Base-by-base conservation (phyloP, 768 basidiomycete genomes). In the Leccinellum rugosiceps region DNA sequence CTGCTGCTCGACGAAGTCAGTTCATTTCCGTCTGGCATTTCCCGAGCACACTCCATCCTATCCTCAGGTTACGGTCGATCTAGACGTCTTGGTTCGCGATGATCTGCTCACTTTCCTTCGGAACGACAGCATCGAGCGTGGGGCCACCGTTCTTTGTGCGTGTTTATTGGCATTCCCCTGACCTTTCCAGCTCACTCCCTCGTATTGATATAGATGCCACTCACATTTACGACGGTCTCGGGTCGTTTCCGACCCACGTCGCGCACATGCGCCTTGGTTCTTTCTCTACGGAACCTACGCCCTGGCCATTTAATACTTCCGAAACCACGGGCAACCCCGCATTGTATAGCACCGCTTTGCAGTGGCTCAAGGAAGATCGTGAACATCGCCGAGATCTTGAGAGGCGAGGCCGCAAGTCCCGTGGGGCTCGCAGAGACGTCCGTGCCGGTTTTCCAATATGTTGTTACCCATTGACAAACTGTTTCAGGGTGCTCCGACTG, bases 211-310 rank as follows among this genome's bases (percentile, higher is more conserved):
- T 64, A 94, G 92, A 97, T 74, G 94, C 95, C 11, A 98, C 95
- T 1, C 97, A 99, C 72, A 97, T 99, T 65, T 97, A 94, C 62
- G 96, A 98, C 70, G 96, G 95, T 11, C 74, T 98, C 30, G 82
- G 83, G 65, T 73, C 80, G n/a, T 98, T 96, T 76, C 96, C 97
- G 4, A 98, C 95, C 1, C 92, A 96, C 66, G 78, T 98, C 58
- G 85, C 86, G 5, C 97, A 98, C 68, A 89, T 99, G 86, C 85
- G 89, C 25, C 80, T 94, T 48, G 97, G 97, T 4, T 74, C 78
- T 13, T 84, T 94, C 54, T 76, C 85, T 13, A 85, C 82, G 2
- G 76, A 77, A 17, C 88, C 90, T 3, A 80, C 83, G 14, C 67
- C 83, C 7, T 98, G 94, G 93, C 84, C 86, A 3, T 71, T 81